Evolutionary conservation across 2,329 filamentous ascomycete genomes (phyloP), one percentile per base, ranked within the genome.

Genomic region (Sclerotinia spermophila): DNA sequence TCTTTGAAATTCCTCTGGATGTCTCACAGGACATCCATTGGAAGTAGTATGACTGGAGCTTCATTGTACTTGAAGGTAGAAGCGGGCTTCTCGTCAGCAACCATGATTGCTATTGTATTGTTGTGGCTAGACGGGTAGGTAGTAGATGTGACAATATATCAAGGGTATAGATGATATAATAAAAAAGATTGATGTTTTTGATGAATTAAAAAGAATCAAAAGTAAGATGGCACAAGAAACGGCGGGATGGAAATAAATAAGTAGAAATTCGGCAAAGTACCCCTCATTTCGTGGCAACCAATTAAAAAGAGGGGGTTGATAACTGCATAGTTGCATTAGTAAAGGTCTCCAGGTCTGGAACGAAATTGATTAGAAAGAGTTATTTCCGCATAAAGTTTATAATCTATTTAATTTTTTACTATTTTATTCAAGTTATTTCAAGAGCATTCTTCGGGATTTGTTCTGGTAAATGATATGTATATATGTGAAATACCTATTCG

Each of bases 11-110:
- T 81, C 80, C 74, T 85, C 82, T 27, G 86, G 85, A 75, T 86
- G 83, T 72, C 84, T 82, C 70, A 88, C 82, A 73, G 87, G 86
- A 56, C 83, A 84, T 76, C 86, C 87, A 82, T 87, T 88, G 77
- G 86, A 88, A 44, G 86, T 84, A 17, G 86, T 88, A 78, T 88
- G 73, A 85, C 81, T 62, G 86, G 86, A 76, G 83, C 84, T 79
- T 89, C 86, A 75, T 85, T 82, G 79, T 89, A 89, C 73, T 83
- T 83, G 79, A 82, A 84, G 74, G 83, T 84, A 69, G 82, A 82
- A 10, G 81, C 80, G 45, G 82, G 77, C 73, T 80, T 81, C 59
- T 83, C 80, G 79, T 84, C 79, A 76, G 79, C 79, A 74, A 79
- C 81, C 82, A 85, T 84, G 69, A 72, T 82, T 75, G 75, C 75